Percentiles rank a stretch among this genome's conserved stretches.
phyloP scores from a whole-genome alignment of 768 basidiomycete genomes.

The Leucosporidium scottii region DNA sequence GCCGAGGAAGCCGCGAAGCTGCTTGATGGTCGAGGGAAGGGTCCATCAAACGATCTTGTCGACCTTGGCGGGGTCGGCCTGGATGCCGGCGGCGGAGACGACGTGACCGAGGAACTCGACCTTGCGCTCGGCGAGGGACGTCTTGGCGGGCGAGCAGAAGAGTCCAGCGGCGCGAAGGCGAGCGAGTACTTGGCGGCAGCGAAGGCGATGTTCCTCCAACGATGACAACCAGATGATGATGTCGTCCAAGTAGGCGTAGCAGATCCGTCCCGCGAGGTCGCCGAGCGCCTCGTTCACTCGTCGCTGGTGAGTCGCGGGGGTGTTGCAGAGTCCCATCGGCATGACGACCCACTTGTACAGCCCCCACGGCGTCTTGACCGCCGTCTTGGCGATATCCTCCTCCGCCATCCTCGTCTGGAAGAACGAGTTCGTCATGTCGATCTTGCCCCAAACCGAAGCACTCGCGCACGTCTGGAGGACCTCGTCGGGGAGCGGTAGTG shows the following conservation, averaged over 20 bases:
- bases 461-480: slow-evolving; percentile 1
- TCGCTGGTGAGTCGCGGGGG: slow-evolving; percentile 28
- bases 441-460: slow-evolving; percentile 17
- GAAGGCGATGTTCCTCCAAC: slow-evolving; percentile 41
- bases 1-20: slow-evolving; percentile 7
- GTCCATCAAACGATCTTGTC: slow-evolving; percentile 2
- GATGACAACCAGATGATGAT: slow-evolving; percentile 46
- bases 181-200: slow-evolving; percentile 42
- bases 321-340: slow-evolving; percentile 26
- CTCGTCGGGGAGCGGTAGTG: no score
- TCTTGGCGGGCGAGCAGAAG: slow-evolving; percentile 24
- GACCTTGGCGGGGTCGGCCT: slow-evolving; percentile 1
- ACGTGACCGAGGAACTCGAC: slow-evolving; percentile 16
- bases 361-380: slow-evolving; percentile 27
- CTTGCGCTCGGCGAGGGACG: neutral
- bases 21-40: neutral
- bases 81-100: slow-evolving; percentile 5
- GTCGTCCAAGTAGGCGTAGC: no score
- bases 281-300: slow-evolving; percentile 24
- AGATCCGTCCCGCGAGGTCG: slow-evolving; percentile 2
- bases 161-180: slow-evolving; percentile 41
- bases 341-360: slow-evolving; percentile 24
- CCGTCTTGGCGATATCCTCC: slow-evolving; percentile 29
- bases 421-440: slow-evolving; percentile 28
- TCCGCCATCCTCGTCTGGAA: slow-evolving; percentile 16